Conservation (phyloP, 176 grass and related monocot species). For the Cocos nucifera region DNA sequence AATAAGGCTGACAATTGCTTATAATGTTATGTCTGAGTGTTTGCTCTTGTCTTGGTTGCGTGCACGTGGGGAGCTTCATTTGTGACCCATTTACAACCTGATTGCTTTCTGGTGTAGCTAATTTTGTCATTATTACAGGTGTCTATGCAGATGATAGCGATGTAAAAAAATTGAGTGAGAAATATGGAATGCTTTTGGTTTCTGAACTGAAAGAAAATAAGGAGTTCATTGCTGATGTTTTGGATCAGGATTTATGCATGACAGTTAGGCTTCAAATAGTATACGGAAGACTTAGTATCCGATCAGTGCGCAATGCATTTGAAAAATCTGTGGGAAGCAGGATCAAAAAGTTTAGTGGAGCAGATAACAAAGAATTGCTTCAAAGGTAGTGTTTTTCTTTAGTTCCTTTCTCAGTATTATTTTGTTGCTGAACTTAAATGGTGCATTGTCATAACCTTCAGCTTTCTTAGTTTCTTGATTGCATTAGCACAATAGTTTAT, state of each 20-base stretch:
- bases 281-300: constrained; percentile 59
- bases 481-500: too few species aligned
- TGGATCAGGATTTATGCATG: constrained; percentile 57
- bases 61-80: background rate
- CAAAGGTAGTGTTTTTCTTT: constrained; percentile 45
- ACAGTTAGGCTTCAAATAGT: constrained; percentile 88
- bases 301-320: constrained; percentile 58
- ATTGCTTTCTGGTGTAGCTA: background rate
- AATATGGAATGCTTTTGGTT: constrained; percentile 39
- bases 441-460: too few species aligned
- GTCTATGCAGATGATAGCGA: constrained; percentile 70
- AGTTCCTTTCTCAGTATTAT: too few species aligned
- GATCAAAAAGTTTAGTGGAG: constrained; percentile 59
- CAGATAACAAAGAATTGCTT: constrained; percentile 64
- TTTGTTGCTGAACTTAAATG: too few species aligned
- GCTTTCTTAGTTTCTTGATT: too few species aligned
- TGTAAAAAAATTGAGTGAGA: constrained; percentile 43
- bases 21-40: background rate
- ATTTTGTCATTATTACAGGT: constrained; percentile 30
- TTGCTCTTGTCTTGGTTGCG: background rate
- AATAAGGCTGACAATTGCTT: too few species aligned
- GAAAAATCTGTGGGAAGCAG: constrained; percentile 69
- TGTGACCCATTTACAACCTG: background rate
- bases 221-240: constrained; percentile 41
- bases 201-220: constrained; percentile 44